These are phyloP conservation scores for Chrysochromulina parva DNA, from an alignment of 78 protist genomes.

Conservation along the genomic window DNA sequence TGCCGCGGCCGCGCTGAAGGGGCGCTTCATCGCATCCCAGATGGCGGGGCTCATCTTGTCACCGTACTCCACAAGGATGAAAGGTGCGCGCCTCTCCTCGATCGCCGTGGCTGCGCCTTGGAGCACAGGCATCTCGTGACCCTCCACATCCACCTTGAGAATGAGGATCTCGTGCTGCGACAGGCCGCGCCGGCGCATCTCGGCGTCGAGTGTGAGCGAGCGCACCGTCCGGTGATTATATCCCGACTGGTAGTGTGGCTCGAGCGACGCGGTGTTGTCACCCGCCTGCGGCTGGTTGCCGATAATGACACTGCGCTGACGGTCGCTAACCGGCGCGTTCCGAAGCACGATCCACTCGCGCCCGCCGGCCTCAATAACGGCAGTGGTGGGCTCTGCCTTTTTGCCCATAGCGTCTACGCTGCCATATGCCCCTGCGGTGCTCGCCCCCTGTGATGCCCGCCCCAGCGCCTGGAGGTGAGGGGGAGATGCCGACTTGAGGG, in stretches of 20 bases:
- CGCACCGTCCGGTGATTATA: neutral
- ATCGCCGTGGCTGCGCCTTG: neutral
- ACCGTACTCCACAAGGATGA: neutral
- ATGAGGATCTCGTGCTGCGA: neutral
- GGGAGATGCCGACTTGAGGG: too few relatives aligned
- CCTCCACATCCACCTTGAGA: neutral
- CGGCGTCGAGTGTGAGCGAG: neutral
- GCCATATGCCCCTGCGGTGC: too few relatives aligned
- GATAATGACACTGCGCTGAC: neutral
- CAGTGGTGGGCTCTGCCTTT: too few relatives aligned
- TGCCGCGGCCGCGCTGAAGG: neutral
- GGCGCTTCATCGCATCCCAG: neutral
- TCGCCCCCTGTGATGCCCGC: too few relatives aligned
- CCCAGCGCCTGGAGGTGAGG: too few relatives aligned
- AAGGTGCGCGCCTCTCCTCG: neutral
- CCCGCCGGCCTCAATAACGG: too few relatives aligned
- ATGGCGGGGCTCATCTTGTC: neutral
- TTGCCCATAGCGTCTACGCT: too few relatives aligned
- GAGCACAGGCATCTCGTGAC: neutral
- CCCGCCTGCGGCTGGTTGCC: neutral
- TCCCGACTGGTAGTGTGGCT: neutral
- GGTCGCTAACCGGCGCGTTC: neutral
- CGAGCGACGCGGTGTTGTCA: neutral
- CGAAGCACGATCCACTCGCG: neutral
- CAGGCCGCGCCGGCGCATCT: neutral